Percentiles rank a stretch among this genome's conserved stretches.
phyloP scores from a whole-genome alignment of 495 filamentous ascomycete genomes.

The Hyaloscypha hepaticicola region DNA sequence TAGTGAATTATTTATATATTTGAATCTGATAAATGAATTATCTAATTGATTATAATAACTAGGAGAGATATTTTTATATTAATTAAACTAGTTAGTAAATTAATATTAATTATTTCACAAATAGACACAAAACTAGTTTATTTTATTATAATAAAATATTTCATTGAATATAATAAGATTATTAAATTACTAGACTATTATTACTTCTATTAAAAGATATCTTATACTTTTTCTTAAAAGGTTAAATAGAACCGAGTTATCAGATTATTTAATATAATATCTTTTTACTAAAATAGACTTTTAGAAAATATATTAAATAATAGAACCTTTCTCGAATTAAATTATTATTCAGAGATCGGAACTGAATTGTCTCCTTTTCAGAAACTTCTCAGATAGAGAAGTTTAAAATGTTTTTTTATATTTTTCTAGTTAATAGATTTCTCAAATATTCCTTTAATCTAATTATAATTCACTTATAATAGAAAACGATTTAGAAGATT shows the following conservation, averaged over 20 bases:
- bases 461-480: neutral
- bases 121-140: constrained; percentile 1
- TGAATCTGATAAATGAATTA: neutral
- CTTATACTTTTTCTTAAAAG: no score
- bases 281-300: no score
- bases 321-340: no score
- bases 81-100: neutral
- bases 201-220: no score
- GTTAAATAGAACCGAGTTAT: no score
- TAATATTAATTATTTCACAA: neutral
- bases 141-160: neutral
- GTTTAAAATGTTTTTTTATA: neutral
- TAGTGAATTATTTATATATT: neutral
- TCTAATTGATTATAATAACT: neutral
- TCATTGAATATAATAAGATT: neutral
- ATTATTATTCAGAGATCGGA: no score
- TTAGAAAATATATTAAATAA: no score
- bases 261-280: no score
- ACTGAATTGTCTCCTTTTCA: no score
- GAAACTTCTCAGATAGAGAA: no score
- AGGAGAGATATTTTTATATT: neutral
- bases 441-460: neutral
- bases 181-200: neutral
- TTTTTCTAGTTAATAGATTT: neutral
- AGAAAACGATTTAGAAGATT: constrained; percentile 2